A percentile compares a stretch with the other conserved stretches of the same genome.
These are phyloP conservation scores for Moricandia arvensis DNA, from an alignment of 345 rosid species.

Conservation along the genomic window DNA sequence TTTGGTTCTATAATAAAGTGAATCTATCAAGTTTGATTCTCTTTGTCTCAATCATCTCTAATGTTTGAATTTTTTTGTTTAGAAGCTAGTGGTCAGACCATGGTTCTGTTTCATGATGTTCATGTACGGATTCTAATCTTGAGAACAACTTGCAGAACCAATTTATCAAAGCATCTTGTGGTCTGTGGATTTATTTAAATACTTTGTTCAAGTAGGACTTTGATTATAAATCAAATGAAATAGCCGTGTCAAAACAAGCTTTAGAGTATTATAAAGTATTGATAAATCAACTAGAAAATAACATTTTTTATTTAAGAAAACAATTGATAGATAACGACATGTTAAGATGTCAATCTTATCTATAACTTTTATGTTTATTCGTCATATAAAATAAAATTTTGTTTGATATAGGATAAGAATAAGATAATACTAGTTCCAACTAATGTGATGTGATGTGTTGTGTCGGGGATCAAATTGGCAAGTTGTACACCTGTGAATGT, in stretches of 20 bases:
- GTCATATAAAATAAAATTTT: background rate
- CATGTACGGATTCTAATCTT: background rate
- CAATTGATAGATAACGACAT: background rate
- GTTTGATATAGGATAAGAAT: background rate
- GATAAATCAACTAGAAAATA: background rate
- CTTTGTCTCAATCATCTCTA: background rate
- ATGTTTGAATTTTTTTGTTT: background rate
- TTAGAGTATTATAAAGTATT: background rate
- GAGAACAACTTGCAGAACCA: background rate
- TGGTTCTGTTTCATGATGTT: background rate
- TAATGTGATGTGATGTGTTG: constrained; percentile 1
- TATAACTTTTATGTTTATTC: background rate
- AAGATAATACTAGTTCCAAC: background rate
- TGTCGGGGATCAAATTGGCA: background rate
- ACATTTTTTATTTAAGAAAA: background rate
- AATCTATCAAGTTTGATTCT: constrained; percentile 16
- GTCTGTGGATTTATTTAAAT: background rate
- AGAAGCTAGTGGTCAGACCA: background rate
- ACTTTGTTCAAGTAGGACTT: background rate
- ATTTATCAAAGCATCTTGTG: background rate
- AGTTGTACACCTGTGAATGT: constrained; percentile 11
- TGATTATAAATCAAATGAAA: background rate
- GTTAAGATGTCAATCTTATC: background rate
- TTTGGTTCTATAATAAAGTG: constrained; percentile 34
- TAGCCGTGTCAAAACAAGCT: background rate